phyloP scores from a whole-genome alignment of 2,329 filamentous ascomycete species.

The Neonectria punicea region DNA sequence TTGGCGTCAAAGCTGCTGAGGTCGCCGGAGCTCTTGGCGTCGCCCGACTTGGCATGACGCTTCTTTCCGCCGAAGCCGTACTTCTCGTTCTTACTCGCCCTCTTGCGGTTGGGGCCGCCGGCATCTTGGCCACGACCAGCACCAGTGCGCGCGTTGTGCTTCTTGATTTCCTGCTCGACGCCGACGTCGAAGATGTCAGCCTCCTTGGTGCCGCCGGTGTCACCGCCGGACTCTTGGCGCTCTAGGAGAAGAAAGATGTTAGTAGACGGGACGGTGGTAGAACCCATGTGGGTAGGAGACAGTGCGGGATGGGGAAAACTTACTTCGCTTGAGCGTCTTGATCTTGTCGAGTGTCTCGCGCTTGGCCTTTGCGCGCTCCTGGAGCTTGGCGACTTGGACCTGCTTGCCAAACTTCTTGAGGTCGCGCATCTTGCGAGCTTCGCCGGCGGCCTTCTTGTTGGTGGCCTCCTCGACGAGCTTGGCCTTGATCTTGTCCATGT shows the following conservation, averaged over 20 bases:
- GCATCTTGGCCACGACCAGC: conserved; percentile 49
- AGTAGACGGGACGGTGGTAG: conserved; percentile 5
- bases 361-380: conserved; percentile 94
- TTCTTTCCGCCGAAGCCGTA: conserved; percentile 98
- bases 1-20: conserved; percentile 81
- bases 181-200: conserved; percentile 92
- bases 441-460: conserved; percentile 88
- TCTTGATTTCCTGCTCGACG: conserved; percentile 73
- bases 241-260: conserved; percentile 64
- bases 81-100: conserved; percentile 93
- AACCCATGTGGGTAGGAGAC: conserved; percentile 33
- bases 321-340: conserved; percentile 93
- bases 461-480: conserved; percentile 94
- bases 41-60: conserved; percentile 87
- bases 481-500: conserved; percentile 96
- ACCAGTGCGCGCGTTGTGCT: conserved; percentile 51
- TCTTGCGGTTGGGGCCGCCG: conserved; percentile 70
- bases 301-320: conserved; percentile 49
- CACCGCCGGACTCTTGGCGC: conserved; percentile 76
- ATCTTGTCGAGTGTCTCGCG: conserved; percentile 95
- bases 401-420: conserved; percentile 99
- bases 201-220: conserved; percentile 75
- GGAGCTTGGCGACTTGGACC: conserved; percentile 94
- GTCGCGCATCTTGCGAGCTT: conserved; percentile 91
- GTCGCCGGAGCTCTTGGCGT: conserved; percentile 85